Evolutionary conservation across 495 filamentous ascomycete genomes (phyloP).

Genomic region (Aspergillus baeticus): DNA sequence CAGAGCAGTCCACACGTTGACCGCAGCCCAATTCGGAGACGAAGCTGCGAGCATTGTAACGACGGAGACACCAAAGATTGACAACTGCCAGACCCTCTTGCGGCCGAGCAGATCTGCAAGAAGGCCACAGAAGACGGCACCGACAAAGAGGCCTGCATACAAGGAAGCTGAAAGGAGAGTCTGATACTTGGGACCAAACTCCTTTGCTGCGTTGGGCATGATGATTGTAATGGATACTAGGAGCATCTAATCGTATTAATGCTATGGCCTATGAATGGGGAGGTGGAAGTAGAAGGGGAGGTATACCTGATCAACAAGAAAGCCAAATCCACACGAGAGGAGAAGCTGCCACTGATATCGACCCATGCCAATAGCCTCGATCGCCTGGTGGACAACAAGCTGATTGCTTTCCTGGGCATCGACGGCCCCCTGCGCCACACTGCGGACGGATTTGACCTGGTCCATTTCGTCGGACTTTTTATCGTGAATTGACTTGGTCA

Average conservation of each 20-base stretch:
- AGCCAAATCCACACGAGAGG: slow-evolving; percentile 9
- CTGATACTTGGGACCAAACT: neutral
- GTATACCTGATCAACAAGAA: slow-evolving; percentile 11
- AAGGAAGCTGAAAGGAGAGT: neutral
- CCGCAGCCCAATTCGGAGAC: neutral
- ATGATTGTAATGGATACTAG: slow-evolving; percentile 4
- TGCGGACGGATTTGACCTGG: neutral
- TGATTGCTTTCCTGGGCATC: neutral
- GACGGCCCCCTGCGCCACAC: neutral
- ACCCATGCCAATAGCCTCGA: slow-evolving; percentile 11
- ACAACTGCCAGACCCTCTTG: slow-evolving; percentile 4
- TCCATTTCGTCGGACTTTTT: too few species aligned
- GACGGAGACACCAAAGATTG: slow-evolving; percentile 4
- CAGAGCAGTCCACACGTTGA: slow-evolving; percentile 2
- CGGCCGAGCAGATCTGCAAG: slow-evolving; percentile 7
- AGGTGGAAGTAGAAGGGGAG: neutral
- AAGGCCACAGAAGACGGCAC: slow-evolving; percentile 1
- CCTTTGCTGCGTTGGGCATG: slow-evolving; percentile 6
- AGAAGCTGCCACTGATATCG: slow-evolving; percentile 10
- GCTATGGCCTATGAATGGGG: too few species aligned
- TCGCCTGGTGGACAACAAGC: slow-evolving; percentile 8
- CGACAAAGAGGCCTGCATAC: slow-evolving; percentile 4
- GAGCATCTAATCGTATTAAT: slow-evolving; percentile 8
- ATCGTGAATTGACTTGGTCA: too few species aligned
- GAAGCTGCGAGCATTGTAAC: slow-evolving; percentile 4